phyloP scores from a whole-genome alignment of 2,329 filamentous ascomycete species.

The Dryadomyces quercivorus region DNA sequence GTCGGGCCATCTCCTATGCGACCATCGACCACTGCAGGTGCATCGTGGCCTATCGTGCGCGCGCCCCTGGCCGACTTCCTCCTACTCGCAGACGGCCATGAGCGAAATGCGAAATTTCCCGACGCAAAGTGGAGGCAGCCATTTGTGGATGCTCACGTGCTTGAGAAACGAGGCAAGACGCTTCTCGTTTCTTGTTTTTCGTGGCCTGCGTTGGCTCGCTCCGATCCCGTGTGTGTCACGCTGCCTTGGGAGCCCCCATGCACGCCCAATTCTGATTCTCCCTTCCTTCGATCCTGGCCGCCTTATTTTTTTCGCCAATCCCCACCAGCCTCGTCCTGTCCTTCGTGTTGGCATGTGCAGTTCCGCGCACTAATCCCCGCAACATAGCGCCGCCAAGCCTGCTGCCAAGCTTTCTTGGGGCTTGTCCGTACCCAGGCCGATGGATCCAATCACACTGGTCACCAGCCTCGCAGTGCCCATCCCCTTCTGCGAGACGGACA shows the following conservation, averaged over 20 bases:
- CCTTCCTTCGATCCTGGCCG: too few relatives aligned
- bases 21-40: too few relatives aligned
- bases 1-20: too few relatives aligned
- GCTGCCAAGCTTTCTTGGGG: conserved; percentile 12
- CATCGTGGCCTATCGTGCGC: too few relatives aligned
- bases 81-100: background rate
- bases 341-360: background rate
- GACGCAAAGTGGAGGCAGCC: background rate
- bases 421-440: conserved; percentile 3
- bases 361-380: conserved; percentile 5
- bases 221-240: too few relatives aligned
- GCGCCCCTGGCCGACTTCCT: background rate
- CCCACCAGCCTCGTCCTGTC: too few relatives aligned
- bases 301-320: too few relatives aligned
- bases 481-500: background rate
- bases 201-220: too few relatives aligned
- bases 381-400: conserved; percentile 10
- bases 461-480: background rate
- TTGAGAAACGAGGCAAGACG: background rate
- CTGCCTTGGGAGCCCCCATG: too few relatives aligned
- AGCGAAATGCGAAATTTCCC: background rate
- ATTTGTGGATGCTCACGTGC: background rate
- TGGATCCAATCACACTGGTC: conserved; percentile 6
- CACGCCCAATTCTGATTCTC: too few relatives aligned
- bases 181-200: too few relatives aligned